A percentile compares a stretch with the other conserved stretches of the same genome.
Conservation (phyloP, 169 alveolate genomes). For the Haemoproteus tartakovskyi region DNA sequence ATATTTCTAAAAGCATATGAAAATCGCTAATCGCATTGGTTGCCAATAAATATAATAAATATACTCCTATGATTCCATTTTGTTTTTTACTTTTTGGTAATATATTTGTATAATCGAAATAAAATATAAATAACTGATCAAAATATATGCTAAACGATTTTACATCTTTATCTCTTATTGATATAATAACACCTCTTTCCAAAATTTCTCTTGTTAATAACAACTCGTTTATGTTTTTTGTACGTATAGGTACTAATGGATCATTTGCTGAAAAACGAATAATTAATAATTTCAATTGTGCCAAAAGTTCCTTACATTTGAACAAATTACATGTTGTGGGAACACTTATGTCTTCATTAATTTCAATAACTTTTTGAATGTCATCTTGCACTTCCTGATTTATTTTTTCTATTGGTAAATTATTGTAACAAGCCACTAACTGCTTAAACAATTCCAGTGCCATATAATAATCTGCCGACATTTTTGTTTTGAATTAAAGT, state of each 20-base stretch:
- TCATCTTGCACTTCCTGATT: not conserved
- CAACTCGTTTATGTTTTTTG: conserved; percentile 24
- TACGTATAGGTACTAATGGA: conserved; percentile 33
- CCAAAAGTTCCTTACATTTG: conserved; percentile 26
- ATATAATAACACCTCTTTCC: conserved; percentile 50
- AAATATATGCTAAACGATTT: conserved; percentile 48
- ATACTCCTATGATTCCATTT: conserved; percentile 69
- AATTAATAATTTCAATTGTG: conserved; percentile 6
- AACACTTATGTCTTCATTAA: conserved; percentile 17
- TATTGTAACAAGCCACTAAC: conserved; percentile 11
- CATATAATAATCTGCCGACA: no score
- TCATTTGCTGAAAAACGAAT: conserved; percentile 27
- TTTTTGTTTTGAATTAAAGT: no score
- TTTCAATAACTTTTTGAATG: not conserved
- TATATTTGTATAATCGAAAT: conserved; percentile 8
- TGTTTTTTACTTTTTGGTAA: conserved; percentile 56
- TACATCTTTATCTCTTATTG: conserved; percentile 15
- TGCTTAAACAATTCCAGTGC: conserved; percentile 19
- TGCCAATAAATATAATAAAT: conserved; percentile 70
- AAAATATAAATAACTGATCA: conserved; percentile 27
- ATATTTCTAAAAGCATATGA: conserved; percentile 72
- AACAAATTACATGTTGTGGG: conserved; percentile 1
- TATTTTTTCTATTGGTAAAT: conserved; percentile 1
- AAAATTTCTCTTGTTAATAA: conserved; percentile 27
- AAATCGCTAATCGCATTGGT: conserved; percentile 75